These are phyloP conservation scores for Trichophyton simii DNA, from an alignment of 2,329 filamentous ascomycete species.

Conservation along the genomic window DNA sequence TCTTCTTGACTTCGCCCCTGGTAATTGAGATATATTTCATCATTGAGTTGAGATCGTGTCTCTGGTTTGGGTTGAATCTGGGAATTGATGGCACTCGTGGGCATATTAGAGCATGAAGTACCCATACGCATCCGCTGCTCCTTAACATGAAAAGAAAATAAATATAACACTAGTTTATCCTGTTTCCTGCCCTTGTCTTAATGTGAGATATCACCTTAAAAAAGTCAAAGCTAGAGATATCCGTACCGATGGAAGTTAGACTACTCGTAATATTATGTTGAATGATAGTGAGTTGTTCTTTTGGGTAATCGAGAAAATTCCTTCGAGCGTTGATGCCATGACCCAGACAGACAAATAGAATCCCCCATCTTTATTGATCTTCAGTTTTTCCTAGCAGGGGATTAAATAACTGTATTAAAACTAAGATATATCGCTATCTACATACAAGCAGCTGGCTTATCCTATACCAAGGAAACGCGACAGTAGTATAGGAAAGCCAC, in stretches of 20 bases:
- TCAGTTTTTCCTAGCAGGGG: not conserved
- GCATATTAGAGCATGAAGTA: constrained; percentile 1
- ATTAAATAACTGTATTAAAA: not conserved
- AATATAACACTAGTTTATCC: not conserved
- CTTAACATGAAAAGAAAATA: not conserved
- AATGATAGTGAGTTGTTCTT: too few species aligned
- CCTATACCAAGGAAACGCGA: not conserved
- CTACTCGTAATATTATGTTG: too few species aligned
- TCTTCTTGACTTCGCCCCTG: not conserved
- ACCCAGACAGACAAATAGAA: too few species aligned
- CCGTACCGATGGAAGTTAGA: too few species aligned
- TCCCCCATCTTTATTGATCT: not conserved
- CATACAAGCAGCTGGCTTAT: not conserved
- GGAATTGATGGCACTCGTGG: not conserved
- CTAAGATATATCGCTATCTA: not conserved
- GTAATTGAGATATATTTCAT: not conserved
- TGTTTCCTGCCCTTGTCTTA: not conserved
- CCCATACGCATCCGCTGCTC: not conserved
- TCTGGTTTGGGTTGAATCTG: not conserved
- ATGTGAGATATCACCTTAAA: not conserved
- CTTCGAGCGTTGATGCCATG: too few species aligned
- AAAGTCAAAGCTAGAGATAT: too few species aligned
- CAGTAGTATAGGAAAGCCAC: not conserved
- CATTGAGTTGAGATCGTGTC: not conserved
- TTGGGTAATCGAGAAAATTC: too few species aligned